A percentile compares a stretch with the other conserved stretches of the same genome.
Evolutionary conservation across 148 eudicot species (phyloP).

Genomic region (Camellia sinensis): DNA sequence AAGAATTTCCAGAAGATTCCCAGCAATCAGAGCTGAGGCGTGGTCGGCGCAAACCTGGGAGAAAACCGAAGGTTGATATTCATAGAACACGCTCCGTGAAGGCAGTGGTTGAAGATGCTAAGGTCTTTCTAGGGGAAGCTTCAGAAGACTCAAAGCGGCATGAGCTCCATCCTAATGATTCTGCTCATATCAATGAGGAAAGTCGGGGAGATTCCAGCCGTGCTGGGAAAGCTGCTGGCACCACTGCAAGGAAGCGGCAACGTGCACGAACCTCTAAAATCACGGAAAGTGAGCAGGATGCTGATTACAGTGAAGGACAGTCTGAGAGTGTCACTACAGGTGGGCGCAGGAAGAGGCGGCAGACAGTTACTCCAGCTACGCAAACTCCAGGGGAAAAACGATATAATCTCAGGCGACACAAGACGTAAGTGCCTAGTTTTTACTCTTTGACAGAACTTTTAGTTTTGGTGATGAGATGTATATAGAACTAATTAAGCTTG

Average conservation of each 20-base stretch:
- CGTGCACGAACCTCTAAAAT: constrained; percentile 47
- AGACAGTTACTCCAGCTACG: constrained; percentile 43
- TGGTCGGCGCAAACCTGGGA: constrained; percentile 27
- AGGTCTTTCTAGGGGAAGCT: constrained; percentile 37
- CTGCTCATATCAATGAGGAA: constrained; percentile 26
- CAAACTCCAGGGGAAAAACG: constrained; percentile 64
- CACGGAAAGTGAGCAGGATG: constrained; percentile 54
- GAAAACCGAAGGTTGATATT: constrained; percentile 39
- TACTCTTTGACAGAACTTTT: not conserved
- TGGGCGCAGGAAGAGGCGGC: constrained; percentile 69
- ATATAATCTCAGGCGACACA: constrained; percentile 78
- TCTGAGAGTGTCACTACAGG: constrained; percentile 66
- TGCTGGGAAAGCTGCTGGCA: constrained; percentile 30
- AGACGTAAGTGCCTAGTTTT: constrained; percentile 48
- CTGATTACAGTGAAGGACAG: constrained; percentile 56
- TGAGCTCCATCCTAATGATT: constrained; percentile 31
- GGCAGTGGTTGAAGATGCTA: constrained; percentile 67
- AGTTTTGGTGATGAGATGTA: not conserved
- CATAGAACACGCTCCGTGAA: constrained; percentile 54
- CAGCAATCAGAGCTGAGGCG: constrained; percentile 54
- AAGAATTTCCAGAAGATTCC: constrained; percentile 48
- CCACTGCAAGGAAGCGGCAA: constrained; percentile 51
- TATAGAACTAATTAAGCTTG: not conserved
- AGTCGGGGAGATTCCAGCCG: constrained; percentile 27
- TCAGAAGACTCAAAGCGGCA: constrained; percentile 16